phyloP scores from a whole-genome alignment of 2,329 filamentous ascomycete genomes.

The Incumbomyces lentus region DNA sequence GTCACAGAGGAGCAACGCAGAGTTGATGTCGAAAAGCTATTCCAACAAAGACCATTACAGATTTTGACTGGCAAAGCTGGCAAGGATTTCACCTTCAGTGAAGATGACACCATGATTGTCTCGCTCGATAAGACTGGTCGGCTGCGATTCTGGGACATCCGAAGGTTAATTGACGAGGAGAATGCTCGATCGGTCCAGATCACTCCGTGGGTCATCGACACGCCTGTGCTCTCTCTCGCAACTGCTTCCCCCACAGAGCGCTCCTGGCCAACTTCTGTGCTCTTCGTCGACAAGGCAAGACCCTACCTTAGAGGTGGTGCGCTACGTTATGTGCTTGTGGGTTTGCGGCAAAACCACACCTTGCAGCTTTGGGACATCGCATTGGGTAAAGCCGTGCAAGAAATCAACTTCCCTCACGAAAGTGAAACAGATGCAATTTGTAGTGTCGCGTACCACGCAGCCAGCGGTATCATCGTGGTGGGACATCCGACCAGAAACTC shows the following conservation, averaged over 20 bases:
- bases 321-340: slow-evolving; percentile 88
- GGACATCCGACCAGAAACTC: slow-evolving; percentile 96
- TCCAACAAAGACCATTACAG: slow-evolving; percentile 77
- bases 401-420: slow-evolving; percentile 90
- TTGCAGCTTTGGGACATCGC: slow-evolving; percentile 97
- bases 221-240: slow-evolving; percentile 74
- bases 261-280: slow-evolving; percentile 90
- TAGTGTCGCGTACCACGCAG: slow-evolving; percentile 87
- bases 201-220: slow-evolving; percentile 62
- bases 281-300: slow-evolving; percentile 91
- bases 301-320: slow-evolving; percentile 85
- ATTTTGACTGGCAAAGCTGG: slow-evolving; percentile 96
- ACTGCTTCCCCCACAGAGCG: slow-evolving; percentile 84
- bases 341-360: slow-evolving; percentile 98
- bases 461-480: slow-evolving; percentile 85
- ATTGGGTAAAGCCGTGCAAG: slow-evolving; percentile 88
- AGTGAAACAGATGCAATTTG: slow-evolving; percentile 97
- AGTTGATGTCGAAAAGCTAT: slow-evolving; percentile 79
- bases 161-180: slow-evolving; percentile 52
- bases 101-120: slow-evolving; percentile 87
- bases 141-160: slow-evolving; percentile 97
- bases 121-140: slow-evolving; percentile 94
- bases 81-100: slow-evolving; percentile 96
- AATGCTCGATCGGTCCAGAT: slow-evolving; percentile 36
- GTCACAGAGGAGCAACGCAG: slow-evolving; percentile 42